Conservation (phyloP, 371 early-diverging fungal genomes). For the Coelomomyces lativittatus region DNA sequence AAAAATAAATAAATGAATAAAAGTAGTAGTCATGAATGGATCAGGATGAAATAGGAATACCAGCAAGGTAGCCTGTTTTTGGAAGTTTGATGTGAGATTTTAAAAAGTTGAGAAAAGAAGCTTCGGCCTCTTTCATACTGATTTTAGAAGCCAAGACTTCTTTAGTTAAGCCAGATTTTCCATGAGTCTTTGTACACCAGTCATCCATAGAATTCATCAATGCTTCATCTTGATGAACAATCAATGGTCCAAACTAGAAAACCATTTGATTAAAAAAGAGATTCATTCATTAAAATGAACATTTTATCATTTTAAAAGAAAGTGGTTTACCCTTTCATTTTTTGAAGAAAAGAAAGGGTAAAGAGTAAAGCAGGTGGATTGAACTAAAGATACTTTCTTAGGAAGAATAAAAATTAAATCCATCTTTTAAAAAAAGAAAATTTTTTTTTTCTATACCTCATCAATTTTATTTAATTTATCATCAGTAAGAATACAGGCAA, state of each 20-base stretch:
- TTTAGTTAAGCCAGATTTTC: conserved; percentile 64
- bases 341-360: conserved; percentile 9
- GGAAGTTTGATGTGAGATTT: conserved; percentile 49
- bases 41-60: too few species aligned
- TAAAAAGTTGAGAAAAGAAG: conserved; percentile 50
- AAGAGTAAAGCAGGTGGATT: not conserved
- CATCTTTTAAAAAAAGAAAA: too few species aligned
- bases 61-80: too few species aligned
- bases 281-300: too few species aligned
- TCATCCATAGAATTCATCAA: conserved; percentile 74
- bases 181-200: conserved; percentile 79
- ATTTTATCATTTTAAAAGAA: too few species aligned
- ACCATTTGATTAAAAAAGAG: too few species aligned
- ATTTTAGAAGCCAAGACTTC: conserved; percentile 53
- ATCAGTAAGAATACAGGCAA: conserved; percentile 72
- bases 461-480: conserved; percentile 58
- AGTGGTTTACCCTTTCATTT: conserved; percentile 56
- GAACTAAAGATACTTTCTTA: not conserved
- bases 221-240: conserved; percentile 57
- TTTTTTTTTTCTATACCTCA: too few species aligned
- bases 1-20: not conserved
- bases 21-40: conserved; percentile 7
- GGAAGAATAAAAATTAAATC: too few species aligned
- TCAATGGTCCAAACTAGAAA: too few species aligned
- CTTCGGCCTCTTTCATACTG: conserved; percentile 51